Percentiles rank a stretch among this genome's conserved stretches.
Conservation (phyloP, 2,329 filamentous ascomycete species). For the Aaosphaeria pasadenensis region DNA sequence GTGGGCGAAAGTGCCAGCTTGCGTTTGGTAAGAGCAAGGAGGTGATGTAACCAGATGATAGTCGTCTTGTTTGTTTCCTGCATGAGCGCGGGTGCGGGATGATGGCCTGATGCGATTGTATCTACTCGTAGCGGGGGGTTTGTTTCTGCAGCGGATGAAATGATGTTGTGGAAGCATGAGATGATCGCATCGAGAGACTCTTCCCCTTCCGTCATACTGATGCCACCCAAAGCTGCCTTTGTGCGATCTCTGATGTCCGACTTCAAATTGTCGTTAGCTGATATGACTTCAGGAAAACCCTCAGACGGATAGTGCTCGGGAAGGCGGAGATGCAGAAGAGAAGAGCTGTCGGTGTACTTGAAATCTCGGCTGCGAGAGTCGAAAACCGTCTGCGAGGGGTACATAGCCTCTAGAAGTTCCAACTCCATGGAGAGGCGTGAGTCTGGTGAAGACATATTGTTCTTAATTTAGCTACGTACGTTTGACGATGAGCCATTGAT, state of each 20-base stretch:
- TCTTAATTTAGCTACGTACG: no score
- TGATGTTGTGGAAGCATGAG: conserved; percentile 33
- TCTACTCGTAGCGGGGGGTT: conserved; percentile 1
- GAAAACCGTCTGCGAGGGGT: conserved; percentile 40
- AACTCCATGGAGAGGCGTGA: conserved; percentile 36
- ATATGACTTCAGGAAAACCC: conserved; percentile 38
- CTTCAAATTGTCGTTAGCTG: conserved; percentile 33
- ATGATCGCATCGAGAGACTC: conserved; percentile 44
- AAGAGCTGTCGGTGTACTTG: conserved; percentile 27
- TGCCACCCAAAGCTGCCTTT: conserved; percentile 22
- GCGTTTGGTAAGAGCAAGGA: conserved; percentile 46
- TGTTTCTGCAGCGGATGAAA: conserved; percentile 7
- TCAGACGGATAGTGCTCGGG: conserved; percentile 37
- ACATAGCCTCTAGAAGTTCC: conserved; percentile 44
- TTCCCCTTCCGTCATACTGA: conserved; percentile 35
- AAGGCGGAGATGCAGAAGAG: conserved; percentile 36
- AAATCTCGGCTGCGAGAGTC: conserved; percentile 34
- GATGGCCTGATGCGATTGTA: background rate
- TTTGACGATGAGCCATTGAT: no score
- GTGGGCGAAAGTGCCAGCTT: conserved; percentile 41
- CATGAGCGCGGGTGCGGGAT: background rate
- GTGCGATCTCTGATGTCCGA: conserved; percentile 35
- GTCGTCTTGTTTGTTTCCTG: conserved; percentile 32
- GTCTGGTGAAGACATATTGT: background rate
- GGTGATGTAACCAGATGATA: conserved; percentile 47